Base-by-base conservation (phyloP, 164 flowering plant genomes). In the Kingdonia uniflora region DNA sequence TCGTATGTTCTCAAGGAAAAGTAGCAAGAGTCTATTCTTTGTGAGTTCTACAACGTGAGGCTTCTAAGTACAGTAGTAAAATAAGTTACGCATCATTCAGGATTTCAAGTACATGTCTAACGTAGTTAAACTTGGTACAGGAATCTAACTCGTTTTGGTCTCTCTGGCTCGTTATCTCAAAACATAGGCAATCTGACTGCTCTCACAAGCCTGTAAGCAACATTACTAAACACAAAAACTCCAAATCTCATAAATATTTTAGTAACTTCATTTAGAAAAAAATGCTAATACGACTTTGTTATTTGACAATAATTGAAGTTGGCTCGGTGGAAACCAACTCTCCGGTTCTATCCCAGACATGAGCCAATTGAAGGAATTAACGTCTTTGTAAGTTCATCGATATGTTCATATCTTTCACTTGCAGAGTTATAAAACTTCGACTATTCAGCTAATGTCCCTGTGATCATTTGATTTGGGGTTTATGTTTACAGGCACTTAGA, bases 311-410 rank as follows among this genome's bases (percentile, higher is more conserved):
- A 12, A 26, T 10, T 54, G 51, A 63, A 88, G 95, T 21, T 74
- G 74, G 74, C 73, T 83, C 5, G 81, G 91, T 5, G 66, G 69
- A 6, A 85, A 88, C 73, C 68, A 76, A 35, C 68, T 88, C 45
- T 49, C 78, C 21, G 89, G 89, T 24, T 2, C 59, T 21, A 74
- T 85, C 44, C 96, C 95, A 29, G 76, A 83, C 16, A 23, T 85
- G 74, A 54, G 74, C 40, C 1, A 62, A 26, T 19, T 83, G 74
- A 68, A 65, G 52, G 42, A 43, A 12, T 68, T 88, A 16, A 60
- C 61, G 61, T 68, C 84, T 29, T 56, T 85, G 95, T 88, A 74
- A 71, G 88, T 54, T 56, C 19, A 11, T 21, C 22, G 11, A 6
- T 10, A 12, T 29, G 35, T 29, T 29, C 35, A 29, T 29, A 29